Evolutionary conservation across 257 asterid genomes (phyloP).

Genomic region (Plantago ovata): DNA sequence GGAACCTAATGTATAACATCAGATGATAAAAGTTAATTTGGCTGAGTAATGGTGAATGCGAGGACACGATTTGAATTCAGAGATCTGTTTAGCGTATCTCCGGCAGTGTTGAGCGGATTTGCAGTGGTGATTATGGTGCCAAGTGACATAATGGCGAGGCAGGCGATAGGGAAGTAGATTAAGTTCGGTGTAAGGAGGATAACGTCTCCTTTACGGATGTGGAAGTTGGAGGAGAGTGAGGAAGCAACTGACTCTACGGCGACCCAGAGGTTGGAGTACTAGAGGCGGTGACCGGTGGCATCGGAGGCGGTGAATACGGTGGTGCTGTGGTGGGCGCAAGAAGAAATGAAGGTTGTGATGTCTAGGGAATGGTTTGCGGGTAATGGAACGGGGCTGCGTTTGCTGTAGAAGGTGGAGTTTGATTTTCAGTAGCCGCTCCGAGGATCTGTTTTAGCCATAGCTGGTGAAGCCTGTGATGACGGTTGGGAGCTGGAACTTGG

Average conservation of each 20-base stretch:
- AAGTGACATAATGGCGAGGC: conserved; percentile 78
- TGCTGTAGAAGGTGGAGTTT: conserved; percentile 85
- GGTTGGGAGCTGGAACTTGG: no score
- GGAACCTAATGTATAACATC: conserved; percentile 53
- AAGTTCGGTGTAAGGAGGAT: conserved; percentile 74
- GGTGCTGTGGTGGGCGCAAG: conserved; percentile 64
- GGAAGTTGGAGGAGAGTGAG: conserved; percentile 48
- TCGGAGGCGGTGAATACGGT: conserved; percentile 80
- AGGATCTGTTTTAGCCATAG: conserved; percentile 44
- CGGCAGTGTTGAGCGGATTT: conserved; percentile 74
- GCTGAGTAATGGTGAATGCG: conserved; percentile 58
- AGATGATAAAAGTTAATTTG: not conserved
- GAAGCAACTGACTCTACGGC: conserved; percentile 66
- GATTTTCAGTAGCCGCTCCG: conserved; percentile 66
- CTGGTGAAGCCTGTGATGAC: no score
- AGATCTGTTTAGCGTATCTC: conserved; percentile 65
- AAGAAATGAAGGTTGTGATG: conserved; percentile 81
- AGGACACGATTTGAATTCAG: conserved; percentile 75
- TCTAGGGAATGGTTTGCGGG: conserved; percentile 45
- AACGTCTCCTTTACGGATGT: conserved; percentile 72
- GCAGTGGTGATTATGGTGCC: conserved; percentile 93
- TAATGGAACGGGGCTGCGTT: conserved; percentile 58
- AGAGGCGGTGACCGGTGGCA: conserved; percentile 58
- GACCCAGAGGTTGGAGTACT: conserved; percentile 62
- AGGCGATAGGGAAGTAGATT: conserved; percentile 71